These are phyloP conservation scores for Geotrichum restrictum DNA, from an alignment of 1,139 yeast genomes.

Conservation along the genomic window DNA sequence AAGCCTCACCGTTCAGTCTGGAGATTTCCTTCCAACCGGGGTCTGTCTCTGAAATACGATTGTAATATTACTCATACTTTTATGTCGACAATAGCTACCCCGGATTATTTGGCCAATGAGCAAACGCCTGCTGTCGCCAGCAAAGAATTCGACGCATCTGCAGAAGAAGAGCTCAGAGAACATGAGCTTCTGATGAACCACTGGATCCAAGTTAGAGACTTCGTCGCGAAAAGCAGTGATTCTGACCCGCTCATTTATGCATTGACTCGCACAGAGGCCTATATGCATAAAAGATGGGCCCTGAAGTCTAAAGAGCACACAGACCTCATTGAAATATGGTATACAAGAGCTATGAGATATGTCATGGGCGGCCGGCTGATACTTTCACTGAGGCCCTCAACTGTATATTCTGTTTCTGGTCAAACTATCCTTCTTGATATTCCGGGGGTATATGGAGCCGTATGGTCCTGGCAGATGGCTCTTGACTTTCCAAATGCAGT, in stretches of 20 bases:
- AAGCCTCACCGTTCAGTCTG: no score
- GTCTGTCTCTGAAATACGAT: no score
- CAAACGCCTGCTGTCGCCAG: no score
- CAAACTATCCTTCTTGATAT: neutral
- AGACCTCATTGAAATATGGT: slow-evolving; percentile 31
- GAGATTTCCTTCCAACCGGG: no score
- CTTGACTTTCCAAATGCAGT: slow-evolving; percentile 38
- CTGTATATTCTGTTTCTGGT: no score
- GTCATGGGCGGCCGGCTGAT: slow-evolving; percentile 29
- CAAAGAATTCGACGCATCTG: no score
- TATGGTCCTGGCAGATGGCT: slow-evolving; percentile 44
- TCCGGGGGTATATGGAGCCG: slow-evolving; percentile 36
- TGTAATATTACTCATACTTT: no score
- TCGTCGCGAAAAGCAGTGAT: slow-evolving; percentile 30
- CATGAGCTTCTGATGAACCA: no score
- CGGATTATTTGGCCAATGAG: no score
- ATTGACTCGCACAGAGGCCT: slow-evolving; percentile 36
- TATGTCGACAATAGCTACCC: no score
- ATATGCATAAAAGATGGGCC: slow-evolving; percentile 17
- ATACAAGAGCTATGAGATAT: slow-evolving; percentile 35
- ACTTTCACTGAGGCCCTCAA: slow-evolving; percentile 20
- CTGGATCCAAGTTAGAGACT: slow-evolving; percentile 14
- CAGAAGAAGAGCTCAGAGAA: no score
- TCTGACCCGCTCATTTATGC: slow-evolving; percentile 37
- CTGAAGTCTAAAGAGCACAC: slow-evolving; percentile 19